Evolutionary conservation across 805 yeast species (phyloP), one percentile per base, ranked within the genome.

Genomic region (Candida tibetensis): DNA sequence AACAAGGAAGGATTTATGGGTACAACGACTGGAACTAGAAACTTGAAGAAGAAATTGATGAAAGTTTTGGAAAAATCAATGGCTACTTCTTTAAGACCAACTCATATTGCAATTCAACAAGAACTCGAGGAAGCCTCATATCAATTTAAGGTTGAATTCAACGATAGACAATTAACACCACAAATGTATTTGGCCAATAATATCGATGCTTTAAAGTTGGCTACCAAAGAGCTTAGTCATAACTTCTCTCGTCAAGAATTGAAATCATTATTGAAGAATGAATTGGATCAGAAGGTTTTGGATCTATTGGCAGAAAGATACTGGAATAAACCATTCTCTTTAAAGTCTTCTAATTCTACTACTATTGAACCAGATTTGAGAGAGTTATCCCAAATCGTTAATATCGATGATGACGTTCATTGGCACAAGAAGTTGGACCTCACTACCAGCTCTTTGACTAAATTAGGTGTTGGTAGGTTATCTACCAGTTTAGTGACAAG

Each of bases 41-140:
- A 74, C 18, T 70, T 93, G 55, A 82, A 90, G 57, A 79, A 75
- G 51, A 89, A 85, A 59, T 73, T 93, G 49, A 90, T 91, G 75
- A 78, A 75, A 42, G 93, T 91, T 7, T 72, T 93, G 49, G 99
- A 93, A 54, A 79, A 75, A 44, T 85, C 96, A 4, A 91, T 93
- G 97, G 86, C 96, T 1, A 74, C 76, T 36, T 85, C 95, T 1
- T 71, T 93, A 39, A 82, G 81, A 46, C 98, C 99, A 17, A 89
- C 97, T 10, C 87, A 88, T 37, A 71, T 76, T 32, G 73, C 90
- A 5, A 91, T 93, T 36, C 86, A 85, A 44, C 90, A 81, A 53
- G 99, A 93, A 60, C 73, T 90, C 30, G 99, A 95, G 58, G 99
- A 95, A 52, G 79, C 97, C 0, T 69, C 93, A 1, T 93, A 93